Conservation (phyloP, 768 basidiomycete species). For the Suillus fuscotomentosus region DNA sequence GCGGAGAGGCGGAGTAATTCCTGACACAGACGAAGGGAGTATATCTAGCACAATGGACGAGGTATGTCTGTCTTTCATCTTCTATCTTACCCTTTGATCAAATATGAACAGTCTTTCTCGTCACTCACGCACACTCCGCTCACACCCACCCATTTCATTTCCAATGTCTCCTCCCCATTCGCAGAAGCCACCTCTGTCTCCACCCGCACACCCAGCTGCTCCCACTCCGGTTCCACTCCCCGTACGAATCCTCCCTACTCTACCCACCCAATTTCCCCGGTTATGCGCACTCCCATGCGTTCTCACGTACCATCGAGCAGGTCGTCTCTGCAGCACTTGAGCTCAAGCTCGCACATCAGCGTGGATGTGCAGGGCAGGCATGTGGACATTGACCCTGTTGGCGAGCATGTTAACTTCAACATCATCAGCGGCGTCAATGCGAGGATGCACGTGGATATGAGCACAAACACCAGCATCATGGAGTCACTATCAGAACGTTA, state of each 20-base stretch:
- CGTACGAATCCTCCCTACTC: conserved; percentile 27
- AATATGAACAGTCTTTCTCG: conserved; percentile 39
- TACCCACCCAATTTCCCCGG: conserved; percentile 27
- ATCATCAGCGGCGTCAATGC: not conserved
- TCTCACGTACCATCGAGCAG: not conserved
- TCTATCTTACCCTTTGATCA: not conserved
- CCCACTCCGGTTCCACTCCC: conserved; percentile 11
- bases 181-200: not conserved
- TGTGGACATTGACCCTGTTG: not conserved
- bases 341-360: not conserved
- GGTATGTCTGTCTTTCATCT: conserved; percentile 32
- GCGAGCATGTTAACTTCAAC: not conserved
- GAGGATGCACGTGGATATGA: not conserved
- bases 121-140: conserved; percentile 46
- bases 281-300: conserved; percentile 9
- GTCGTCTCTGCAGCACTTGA: not conserved
- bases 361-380: not conserved
- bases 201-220: conserved; percentile 13
- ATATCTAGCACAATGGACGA: conserved; percentile 42
- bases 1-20: conserved; percentile 7
- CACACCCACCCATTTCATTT: conserved; percentile 47
- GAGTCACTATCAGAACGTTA: conserved; percentile 31
- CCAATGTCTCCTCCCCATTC: conserved; percentile 35
- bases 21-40: conserved; percentile 8
- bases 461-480: conserved; percentile 10